Conservation (phyloP, 208 protist species). For the Endotrypanum monterogeii region DNA sequence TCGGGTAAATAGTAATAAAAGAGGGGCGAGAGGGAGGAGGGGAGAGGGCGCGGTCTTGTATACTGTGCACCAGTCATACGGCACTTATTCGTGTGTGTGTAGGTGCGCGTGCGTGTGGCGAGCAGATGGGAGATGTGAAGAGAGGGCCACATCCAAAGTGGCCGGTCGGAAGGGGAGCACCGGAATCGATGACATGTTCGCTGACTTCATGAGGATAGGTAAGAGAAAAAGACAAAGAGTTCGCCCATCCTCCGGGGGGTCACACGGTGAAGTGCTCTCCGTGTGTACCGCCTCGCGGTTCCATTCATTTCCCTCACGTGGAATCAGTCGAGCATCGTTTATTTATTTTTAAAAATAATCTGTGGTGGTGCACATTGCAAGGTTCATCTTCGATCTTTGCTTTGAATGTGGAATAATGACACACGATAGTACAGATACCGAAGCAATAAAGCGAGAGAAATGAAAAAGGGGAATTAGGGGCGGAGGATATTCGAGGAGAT, state of each 20-base stretch:
- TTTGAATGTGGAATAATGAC: neutral
- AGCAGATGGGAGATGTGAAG: no score
- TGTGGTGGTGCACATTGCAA: neutral
- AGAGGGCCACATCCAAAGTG: no score
- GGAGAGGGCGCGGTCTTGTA: neutral
- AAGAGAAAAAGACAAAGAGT: neutral
- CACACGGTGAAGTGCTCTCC: neutral
- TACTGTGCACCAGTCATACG: neutral
- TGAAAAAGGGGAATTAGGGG: neutral
- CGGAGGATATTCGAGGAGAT: neutral
- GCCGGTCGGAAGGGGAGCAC: no score
- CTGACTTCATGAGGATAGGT: no score
- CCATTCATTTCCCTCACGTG: neutral
- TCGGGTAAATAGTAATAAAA: no score
- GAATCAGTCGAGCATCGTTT: no score
- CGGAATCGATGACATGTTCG: no score
- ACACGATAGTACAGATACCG: neutral
- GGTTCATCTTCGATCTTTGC: neutral
- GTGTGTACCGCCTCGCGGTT: neutral
- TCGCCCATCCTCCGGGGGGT: no score
- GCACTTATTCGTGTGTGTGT: neutral
- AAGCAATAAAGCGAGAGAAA: neutral
- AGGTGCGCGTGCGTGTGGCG: no score
- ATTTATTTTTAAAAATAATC: no score
- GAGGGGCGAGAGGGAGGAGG: conserved; percentile 12